Percentiles rank a stretch among this genome's conserved stretches.
Evolutionary conservation across 192 early-diverging fungal species (phyloP).

Genomic region (Backusella australiensis): DNA sequence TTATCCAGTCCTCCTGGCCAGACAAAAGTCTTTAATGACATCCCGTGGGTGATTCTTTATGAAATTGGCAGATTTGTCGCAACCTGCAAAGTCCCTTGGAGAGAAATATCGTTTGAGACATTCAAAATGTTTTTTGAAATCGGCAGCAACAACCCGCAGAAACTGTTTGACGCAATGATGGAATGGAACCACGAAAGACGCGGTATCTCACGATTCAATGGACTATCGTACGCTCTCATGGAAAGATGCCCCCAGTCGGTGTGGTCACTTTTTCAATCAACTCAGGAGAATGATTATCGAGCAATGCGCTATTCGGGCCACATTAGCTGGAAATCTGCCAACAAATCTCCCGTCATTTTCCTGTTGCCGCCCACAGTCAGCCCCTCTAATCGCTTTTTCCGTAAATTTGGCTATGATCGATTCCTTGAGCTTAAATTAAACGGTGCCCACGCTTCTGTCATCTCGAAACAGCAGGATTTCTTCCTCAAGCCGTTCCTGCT

Average conservation of each 20-base stretch:
- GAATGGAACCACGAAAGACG: constrained; percentile 7
- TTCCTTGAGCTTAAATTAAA: constrained; percentile 30
- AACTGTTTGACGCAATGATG: constrained; percentile 12
- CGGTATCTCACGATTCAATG: neutral
- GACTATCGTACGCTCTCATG: neutral
- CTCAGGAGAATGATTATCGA: neutral
- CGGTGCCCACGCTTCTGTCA: neutral
- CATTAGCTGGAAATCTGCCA: neutral
- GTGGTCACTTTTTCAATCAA: neutral
- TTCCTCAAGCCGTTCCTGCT: constrained; percentile 28
- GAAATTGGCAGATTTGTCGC: constrained; percentile 18
- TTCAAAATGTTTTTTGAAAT: constrained; percentile 1
- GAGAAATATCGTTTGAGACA: neutral
- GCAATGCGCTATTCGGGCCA: neutral
- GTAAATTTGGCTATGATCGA: constrained; percentile 31
- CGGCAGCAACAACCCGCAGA: neutral
- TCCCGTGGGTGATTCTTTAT: constrained; percentile 8
- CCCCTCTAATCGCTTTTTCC: constrained; percentile 30
- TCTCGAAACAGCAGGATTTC: neutral
- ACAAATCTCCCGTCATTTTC: neutral
- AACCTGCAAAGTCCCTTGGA: neutral
- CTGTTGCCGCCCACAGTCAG: constrained; percentile 17
- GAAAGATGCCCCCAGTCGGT: constrained; percentile 10
- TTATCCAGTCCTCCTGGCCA: neutral
- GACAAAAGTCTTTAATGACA: neutral